These are phyloP conservation scores for Cymodocea nodosa DNA, from an alignment of 116 monocot genomes.

Conservation along the genomic window DNA sequence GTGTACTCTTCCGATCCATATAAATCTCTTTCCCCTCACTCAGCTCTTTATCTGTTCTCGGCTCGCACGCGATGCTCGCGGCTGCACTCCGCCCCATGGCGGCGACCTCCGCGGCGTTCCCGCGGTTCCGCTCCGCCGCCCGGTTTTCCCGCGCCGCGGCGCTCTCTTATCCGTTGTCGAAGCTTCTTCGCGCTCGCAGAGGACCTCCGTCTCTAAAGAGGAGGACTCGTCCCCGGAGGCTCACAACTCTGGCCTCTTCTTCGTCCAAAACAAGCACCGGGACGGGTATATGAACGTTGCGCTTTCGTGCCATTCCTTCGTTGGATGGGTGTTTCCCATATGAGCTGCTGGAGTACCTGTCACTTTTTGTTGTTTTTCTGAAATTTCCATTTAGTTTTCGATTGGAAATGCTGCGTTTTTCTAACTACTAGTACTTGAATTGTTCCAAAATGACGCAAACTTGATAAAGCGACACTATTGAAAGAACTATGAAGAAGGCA, in stretches of 20 bases:
- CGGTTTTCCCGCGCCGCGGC: background rate
- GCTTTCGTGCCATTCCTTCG: too few relatives aligned
- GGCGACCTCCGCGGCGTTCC: slow-evolving; percentile 3
- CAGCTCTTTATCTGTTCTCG: background rate
- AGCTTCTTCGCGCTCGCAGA: background rate
- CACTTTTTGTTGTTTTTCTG: background rate
- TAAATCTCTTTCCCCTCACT: background rate
- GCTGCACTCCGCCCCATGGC: slow-evolving; percentile 7
- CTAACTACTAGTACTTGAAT: too few relatives aligned
- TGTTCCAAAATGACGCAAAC: background rate
- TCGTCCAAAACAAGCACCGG: background rate
- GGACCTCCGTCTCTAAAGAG: background rate
- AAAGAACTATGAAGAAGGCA: background rate
- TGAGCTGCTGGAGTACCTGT: background rate
- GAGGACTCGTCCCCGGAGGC: background rate
- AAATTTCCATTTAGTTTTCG: too few relatives aligned
- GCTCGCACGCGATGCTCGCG: slow-evolving; percentile 5
- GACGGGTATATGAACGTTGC: background rate
- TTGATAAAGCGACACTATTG: background rate
- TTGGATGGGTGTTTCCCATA: background rate
- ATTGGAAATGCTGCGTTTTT: background rate
- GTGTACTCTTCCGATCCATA: too few relatives aligned
- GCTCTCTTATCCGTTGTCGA: background rate
- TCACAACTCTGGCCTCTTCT: background rate
- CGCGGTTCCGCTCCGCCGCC: background rate